These are phyloP conservation scores for Melastoma malabathricum DNA, from an alignment of 345 rosid species.

Conservation along the genomic window DNA sequence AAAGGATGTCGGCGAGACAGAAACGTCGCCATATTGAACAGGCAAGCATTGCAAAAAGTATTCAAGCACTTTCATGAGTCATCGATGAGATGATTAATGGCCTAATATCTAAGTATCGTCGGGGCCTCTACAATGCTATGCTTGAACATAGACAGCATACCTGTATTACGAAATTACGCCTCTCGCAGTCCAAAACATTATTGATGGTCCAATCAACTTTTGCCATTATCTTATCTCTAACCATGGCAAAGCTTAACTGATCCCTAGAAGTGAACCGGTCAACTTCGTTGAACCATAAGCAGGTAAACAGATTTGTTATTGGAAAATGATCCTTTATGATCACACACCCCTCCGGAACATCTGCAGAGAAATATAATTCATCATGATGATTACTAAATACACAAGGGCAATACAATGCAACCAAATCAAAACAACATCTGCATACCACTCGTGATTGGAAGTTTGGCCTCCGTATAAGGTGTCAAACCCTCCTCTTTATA, in stretches of 20 bases:
- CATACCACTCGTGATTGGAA: slow-evolving; percentile 80
- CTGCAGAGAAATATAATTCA: slow-evolving; percentile 19
- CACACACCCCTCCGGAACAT: slow-evolving; percentile 97
- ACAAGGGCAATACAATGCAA: background rate
- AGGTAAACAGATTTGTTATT: slow-evolving; percentile 60
- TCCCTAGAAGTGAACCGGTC: slow-evolving; percentile 86
- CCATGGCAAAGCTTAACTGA: slow-evolving; percentile 73
- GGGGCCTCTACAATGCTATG: too few relatives aligned
- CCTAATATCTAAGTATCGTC: too few relatives aligned
- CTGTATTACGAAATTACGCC: slow-evolving; percentile 88
- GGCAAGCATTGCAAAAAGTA: too few relatives aligned
- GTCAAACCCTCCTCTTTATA: slow-evolving; percentile 71
- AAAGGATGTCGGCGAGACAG: background rate
- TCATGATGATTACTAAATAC: background rate
- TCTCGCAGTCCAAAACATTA: slow-evolving; percentile 88
- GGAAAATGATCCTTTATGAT: slow-evolving; percentile 74
- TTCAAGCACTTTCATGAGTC: too few relatives aligned
- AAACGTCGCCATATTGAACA: too few relatives aligned
- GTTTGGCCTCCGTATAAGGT: slow-evolving; percentile 60
- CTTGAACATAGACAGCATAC: slow-evolving; percentile 14
- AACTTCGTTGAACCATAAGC: slow-evolving; percentile 96
- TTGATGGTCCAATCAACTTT: slow-evolving; percentile 54
- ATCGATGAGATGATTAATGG: too few relatives aligned
- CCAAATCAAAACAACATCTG: background rate
- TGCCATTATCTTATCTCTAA: slow-evolving; percentile 70